Percentiles rank a stretch among this genome's conserved stretches.
phyloP scores from a whole-genome alignment of 176 grass and related monocot species.

The Aegilops longissima region DNA sequence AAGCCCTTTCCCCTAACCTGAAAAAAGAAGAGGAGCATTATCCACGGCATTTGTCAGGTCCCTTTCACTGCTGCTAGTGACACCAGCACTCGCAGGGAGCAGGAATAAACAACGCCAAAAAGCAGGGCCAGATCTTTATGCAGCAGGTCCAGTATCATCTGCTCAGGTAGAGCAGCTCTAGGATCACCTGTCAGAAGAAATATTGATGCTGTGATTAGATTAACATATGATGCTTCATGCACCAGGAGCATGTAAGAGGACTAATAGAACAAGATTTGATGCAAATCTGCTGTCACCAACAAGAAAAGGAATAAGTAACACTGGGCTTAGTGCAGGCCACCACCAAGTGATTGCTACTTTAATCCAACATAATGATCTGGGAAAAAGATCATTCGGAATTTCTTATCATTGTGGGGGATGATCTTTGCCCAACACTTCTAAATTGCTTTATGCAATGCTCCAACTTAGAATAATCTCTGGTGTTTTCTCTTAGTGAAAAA shows the following conservation, averaged over 20 bases:
- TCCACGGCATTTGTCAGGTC: constrained; percentile 27
- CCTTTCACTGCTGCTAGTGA: constrained; percentile 63
- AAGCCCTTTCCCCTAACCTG: not conserved
- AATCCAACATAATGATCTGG: constrained; percentile 39
- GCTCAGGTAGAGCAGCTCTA: not conserved
- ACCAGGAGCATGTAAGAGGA: constrained; percentile 19
- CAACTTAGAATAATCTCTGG: constrained; percentile 3
- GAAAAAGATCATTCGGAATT: constrained; percentile 28
- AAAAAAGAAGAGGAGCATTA: not conserved
- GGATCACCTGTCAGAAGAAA: constrained; percentile 33
- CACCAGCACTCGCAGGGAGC: constrained; percentile 31
- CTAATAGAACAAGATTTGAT: constrained; percentile 30
- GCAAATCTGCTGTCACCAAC: constrained; percentile 37
- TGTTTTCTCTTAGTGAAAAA: constrained; percentile 1
- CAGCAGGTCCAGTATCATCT: too few species aligned
- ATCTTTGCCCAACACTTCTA: not conserved
- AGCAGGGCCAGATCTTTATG: constrained; percentile 41
- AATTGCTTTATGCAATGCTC: not conserved
- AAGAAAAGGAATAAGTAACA: constrained; percentile 30
- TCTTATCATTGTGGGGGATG: constrained; percentile 14
- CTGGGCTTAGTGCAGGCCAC: constrained; percentile 44
- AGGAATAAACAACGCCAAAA: constrained; percentile 39
- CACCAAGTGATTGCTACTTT: constrained; percentile 34
- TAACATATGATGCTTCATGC: constrained; percentile 20
- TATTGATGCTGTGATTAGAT: constrained; percentile 14